phyloP scores from a whole-genome alignment of 208 protist genomes.

The Trypanosoma avium region DNA sequence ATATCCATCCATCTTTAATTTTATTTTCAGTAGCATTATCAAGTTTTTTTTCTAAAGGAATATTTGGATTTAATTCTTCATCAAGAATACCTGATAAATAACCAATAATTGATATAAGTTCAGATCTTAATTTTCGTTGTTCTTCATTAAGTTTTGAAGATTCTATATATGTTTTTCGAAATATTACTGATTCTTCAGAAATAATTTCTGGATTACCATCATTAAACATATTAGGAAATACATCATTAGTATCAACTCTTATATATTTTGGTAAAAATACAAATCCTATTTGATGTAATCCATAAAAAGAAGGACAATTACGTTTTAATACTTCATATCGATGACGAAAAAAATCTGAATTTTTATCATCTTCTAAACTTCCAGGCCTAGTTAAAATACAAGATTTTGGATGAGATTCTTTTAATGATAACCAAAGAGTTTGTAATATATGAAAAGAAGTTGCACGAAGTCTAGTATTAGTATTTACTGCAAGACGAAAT shows the following conservation, averaged over 20 bases:
- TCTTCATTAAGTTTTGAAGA: not conserved
- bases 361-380: constrained; percentile 13
- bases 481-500: constrained; percentile 22
- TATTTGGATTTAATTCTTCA: not conserved
- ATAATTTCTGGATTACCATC: constrained; percentile 15
- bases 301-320: constrained; percentile 25
- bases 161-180: constrained; percentile 10
- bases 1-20: constrained; percentile 24
- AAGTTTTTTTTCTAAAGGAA: not conserved
- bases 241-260: constrained; percentile 11
- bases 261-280: constrained; percentile 23
- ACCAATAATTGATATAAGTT: constrained; percentile 5
- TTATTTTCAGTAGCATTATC: not conserved
- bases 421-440: constrained; percentile 19
- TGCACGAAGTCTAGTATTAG: not conserved
- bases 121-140: not conserved
- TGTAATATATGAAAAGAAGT: constrained; percentile 25
- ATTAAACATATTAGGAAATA: constrained; percentile 14
- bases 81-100: constrained; percentile 22
- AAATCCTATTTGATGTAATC: constrained; percentile 16
- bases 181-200: not conserved
- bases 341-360: constrained; percentile 19
- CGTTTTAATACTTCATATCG: constrained; percentile 20
- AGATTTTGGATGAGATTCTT: constrained; percentile 8
- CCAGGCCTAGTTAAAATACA: constrained; percentile 17